Conservation (phyloP, 164 flowering plant genomes). For the Nymphaea colorata region DNA sequence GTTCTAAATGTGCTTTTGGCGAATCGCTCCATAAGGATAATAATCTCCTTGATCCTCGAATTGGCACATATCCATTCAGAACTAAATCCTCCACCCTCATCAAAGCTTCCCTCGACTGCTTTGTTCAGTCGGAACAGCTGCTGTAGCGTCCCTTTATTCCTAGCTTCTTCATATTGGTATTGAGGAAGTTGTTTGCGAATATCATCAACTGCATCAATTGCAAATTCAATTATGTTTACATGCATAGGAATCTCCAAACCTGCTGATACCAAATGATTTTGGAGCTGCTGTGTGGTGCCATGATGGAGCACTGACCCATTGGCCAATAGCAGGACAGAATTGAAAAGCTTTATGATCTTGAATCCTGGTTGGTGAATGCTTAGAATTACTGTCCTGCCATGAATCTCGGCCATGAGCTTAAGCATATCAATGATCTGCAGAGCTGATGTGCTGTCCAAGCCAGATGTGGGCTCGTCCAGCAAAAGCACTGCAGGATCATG, state of each 20-base stretch:
- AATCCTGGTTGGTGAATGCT: conserved; percentile 95
- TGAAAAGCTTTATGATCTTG: conserved; percentile 70
- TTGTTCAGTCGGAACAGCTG: conserved; percentile 77
- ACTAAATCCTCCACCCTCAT: conserved; percentile 11
- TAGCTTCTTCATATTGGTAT: conserved; percentile 3
- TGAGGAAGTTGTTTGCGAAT: conserved; percentile 13
- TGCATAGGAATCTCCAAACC: conserved; percentile 59
- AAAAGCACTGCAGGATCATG: conserved; percentile 79
- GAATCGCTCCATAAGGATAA: conserved; percentile 61
- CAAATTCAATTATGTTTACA: conserved; percentile 71
- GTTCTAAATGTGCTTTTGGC: conserved; percentile 63
- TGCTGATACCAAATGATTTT: conserved; percentile 22
- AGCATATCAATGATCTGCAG: conserved; percentile 85
- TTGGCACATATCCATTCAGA: conserved; percentile 28
- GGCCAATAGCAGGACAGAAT: conserved; percentile 55
- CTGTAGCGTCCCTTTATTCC: conserved; percentile 39
- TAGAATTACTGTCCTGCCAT: conserved; percentile 63
- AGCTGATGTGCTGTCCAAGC: conserved; percentile 80
- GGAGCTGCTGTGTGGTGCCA: conserved; percentile 63
- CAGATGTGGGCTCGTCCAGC: conserved; percentile 95
- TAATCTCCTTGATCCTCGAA: conserved; percentile 45
- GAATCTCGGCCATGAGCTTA: conserved; percentile 69
- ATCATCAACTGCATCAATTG: conserved; percentile 69
- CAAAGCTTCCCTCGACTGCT: conserved; percentile 29
- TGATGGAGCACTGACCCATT: conserved; percentile 73